Evolutionary conservation across 2,329 filamentous ascomycete species (phyloP), one percentile per base, ranked within the genome.

Genomic region (Colletotrichum theobromicola): DNA sequence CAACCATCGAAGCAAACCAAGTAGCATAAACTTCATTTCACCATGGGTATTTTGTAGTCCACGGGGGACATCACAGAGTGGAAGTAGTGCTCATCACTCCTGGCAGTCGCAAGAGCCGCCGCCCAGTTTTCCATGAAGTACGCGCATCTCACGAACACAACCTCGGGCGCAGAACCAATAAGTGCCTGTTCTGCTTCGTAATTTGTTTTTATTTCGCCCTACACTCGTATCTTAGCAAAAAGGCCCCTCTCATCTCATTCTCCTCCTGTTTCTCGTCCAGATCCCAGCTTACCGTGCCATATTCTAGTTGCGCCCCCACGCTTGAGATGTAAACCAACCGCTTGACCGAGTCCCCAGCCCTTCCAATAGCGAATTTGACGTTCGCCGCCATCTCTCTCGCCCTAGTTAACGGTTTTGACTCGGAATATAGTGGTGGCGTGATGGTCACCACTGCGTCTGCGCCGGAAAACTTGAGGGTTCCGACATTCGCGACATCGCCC

Each of bases 381-480:
- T 84, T 85, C 15, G 79, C 79, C 30, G 84, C 79, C 12, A 85
- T 67, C 18, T 82, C 87, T 76, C 5, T 79, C 81, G 64, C 78
- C 79, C 21, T 81, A 75, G 24, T 74, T 75, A 18, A 76, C 50
- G 26, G 81, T 78, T 8, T 74, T 67, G 7, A 78, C 80, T 53
- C 81, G 78, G 13, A 76, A 78, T 12, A 72, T 79, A 10, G 4
- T 88, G 82, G 81, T 1, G 83, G 83, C 2, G 82, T 82, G 37
- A 83, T 74, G 50, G 83, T 84, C 60, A 84, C 79, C 21, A 84
- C 79, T 7, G 78, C 81, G 32, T 82, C 78, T 4, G 81, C 81
- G 13, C 66, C 69, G 8, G 71, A 64, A 55, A 84, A 83, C 50
- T 83, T 77, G 10, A 84, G 77, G 2, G 76, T 76, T 0, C 26